Base-by-base conservation (phyloP, 345 rosid genomes). In the Brassica napus region DNA sequence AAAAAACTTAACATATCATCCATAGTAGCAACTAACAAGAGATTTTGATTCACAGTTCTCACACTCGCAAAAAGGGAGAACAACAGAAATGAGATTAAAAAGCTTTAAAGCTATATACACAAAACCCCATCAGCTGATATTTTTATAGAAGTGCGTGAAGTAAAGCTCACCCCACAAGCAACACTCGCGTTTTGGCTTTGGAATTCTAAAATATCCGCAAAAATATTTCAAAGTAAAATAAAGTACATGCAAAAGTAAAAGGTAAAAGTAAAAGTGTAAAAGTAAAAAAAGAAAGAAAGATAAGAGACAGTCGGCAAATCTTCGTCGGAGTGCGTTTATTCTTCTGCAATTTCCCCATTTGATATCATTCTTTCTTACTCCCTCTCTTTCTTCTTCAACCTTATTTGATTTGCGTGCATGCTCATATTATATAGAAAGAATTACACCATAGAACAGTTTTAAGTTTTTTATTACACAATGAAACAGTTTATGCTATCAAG, bases 301-400 rank as follows among this genome's bases (percentile, higher is more conserved):
- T 49, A 49, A 71, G 65, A 65, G 37, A 78, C n/a, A 65, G 63
- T 26, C 37, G 37, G 77, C 65, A 84, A 81, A 82, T 86, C 89
- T 88, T 79, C 77, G 83, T 85, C 76, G 85, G 86, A 86, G 65
- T 78, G 88, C 89, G 89, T 77, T 73, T 86, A 75, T 81, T 82
- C 88, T 76, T 75, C 77, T 79, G 81, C 62, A 47, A 21, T 49
- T 66, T 55, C 37, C 47, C 57, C 47, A 52, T 73, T 5, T 68
- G 39, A 32, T 79, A 78, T 77, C 80, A 84, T 77, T 80, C 85
- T 69, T 47, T 66, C 70, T 5, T 74, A 63, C 57, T 34, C 64
- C 16, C 44, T 35, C 44, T 16, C 5, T 6, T 7, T 44, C 54
- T 44, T 44, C 14, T 54, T 8, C 18, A 15, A 24, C 55, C n/a